Base-by-base conservation (phyloP, 2,329 filamentous ascomycete species). In the Stromatinia cepivora region DNA sequence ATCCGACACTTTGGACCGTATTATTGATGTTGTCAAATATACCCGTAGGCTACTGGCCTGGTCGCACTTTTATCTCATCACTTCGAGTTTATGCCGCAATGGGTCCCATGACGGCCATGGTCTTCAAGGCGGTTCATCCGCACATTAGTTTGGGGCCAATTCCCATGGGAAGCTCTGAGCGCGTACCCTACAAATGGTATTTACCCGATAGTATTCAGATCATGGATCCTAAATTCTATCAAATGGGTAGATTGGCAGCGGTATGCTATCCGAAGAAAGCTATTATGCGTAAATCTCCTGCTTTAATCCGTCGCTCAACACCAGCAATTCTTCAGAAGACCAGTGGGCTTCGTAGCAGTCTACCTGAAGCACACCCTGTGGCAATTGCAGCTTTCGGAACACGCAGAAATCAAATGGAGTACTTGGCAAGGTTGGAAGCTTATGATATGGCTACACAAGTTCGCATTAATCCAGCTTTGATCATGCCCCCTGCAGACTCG, bases 41-140 rank as follows among this genome's bases (percentile, higher is more conserved):
- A 61, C 57, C 57, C 15, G n/a, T 31, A 22, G 39, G 57, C n/a
- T 61, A 61, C 39, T 61, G 57, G 57, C 57, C 57, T 46, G 57
- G 57, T 6, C 57, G 57, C 2, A 61, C 57, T 17, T 61, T 61
- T 22, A 28, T 61, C 1, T 46, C 39, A 22, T 61, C 39, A 6
- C 57, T 61, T 3, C 57, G 57, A 1, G 28, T 61, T 22, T 61
- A 61, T 46, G 57, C 57, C 10, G 46, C 39, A 4, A 61, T 46
- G 57, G 57, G 39, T 3, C 57, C 39, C 20, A 61, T 61, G 57
- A 61, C 57, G 20, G 39, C 57, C 9, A 31, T 61, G 15, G 10
- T 46, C 11, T 61, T 61, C 2, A 61, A 61, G 17, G 57, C 57
- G 25, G 57, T 61, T 31, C 57, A 61, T n/a, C 39, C 57, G 6